phyloP scores from a whole-genome alignment of 2,329 filamentous ascomycete species.

The Trichophyton schoenleinii region DNA sequence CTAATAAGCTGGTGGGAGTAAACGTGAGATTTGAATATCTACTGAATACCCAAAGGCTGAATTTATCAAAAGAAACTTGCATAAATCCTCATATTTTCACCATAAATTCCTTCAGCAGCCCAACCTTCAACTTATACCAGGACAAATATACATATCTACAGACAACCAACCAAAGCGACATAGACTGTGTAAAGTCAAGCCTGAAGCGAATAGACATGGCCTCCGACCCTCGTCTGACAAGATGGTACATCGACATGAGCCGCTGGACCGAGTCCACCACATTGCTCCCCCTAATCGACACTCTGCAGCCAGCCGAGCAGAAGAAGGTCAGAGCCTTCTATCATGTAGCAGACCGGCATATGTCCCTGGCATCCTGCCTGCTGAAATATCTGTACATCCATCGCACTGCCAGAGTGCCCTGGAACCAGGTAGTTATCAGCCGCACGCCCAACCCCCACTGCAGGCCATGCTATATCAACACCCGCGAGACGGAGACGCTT shows the following conservation, averaged over 20 bases:
- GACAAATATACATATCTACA: too few species aligned
- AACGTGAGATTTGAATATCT: too few species aligned
- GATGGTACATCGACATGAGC: constrained; percentile 36
- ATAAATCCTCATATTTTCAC: too few species aligned
- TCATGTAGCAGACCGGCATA: constrained; percentile 44
- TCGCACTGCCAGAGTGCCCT: constrained; percentile 42
- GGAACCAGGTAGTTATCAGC: constrained; percentile 43
- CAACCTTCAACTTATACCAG: too few species aligned
- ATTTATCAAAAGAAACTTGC: too few species aligned
- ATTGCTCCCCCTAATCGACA: constrained; percentile 29
- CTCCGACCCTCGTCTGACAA: constrained; percentile 14
- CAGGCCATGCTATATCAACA: constrained; percentile 40
- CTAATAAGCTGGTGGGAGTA: too few species aligned
- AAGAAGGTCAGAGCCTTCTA: constrained; percentile 38
- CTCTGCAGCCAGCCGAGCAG: constrained; percentile 37
- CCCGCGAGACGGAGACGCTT: constrained; percentile 17
- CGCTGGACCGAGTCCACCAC: constrained; percentile 20
- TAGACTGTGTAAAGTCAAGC: too few species aligned
- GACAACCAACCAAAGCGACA: too few species aligned
- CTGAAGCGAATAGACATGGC: too few species aligned
- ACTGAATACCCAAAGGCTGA: too few species aligned
- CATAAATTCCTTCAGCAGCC: too few species aligned
- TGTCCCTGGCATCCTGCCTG: constrained; percentile 49
- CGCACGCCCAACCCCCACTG: constrained; percentile 38
- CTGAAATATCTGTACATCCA: constrained; percentile 51